Base-by-base conservation (phyloP, 306 rosid genomes). In the Clitoria ternatea region DNA sequence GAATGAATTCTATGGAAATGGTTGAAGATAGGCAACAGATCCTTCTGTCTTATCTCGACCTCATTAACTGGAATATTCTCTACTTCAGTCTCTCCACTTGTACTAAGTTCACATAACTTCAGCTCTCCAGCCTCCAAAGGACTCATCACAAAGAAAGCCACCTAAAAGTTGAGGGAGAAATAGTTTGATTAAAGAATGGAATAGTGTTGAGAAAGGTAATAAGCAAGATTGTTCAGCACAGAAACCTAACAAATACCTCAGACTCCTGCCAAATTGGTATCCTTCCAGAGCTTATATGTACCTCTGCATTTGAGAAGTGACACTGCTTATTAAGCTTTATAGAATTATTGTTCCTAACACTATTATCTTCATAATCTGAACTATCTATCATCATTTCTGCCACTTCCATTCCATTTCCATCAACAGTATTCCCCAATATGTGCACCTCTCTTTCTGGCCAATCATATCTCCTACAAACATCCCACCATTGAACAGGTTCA, bases 401-500 rank as follows among this genome's bases (percentile, higher is more conserved):
- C 64, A 82, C 65, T 69, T 81, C 87, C 55, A 55, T 82, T 78
- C 75, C 85, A 79, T 70, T 82, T 78, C 75, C 85, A 79, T 70
- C 66, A 42, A 73, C 71, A 66, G 71, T 64, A 72, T 73, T 87
- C 66, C 85, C 87, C 24, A 79, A 73, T 42, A 91, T 57, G 70
- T 59, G 20, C 74, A 85, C 90, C 84, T 95, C 99, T 65, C 78
- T 81, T 77, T 95, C 99, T 55, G 95, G 89, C 97, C 99, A 91
- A 79, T 85, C 85, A 81, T 69, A 81, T 80, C 96, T 80, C 81
- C 97, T 84, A 79, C 99, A 91, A 77, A 82, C 89, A 86, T 91
- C 96, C 99, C 97, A 95, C 96, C 96, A 91, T 70, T 85, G 99
- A 78, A 91, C 77, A 59, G 96, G 92, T 77, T 95, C 99, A 81